phyloP scores from a whole-genome alignment of 805 yeast genomes.

The Lipomyces kockii region DNA sequence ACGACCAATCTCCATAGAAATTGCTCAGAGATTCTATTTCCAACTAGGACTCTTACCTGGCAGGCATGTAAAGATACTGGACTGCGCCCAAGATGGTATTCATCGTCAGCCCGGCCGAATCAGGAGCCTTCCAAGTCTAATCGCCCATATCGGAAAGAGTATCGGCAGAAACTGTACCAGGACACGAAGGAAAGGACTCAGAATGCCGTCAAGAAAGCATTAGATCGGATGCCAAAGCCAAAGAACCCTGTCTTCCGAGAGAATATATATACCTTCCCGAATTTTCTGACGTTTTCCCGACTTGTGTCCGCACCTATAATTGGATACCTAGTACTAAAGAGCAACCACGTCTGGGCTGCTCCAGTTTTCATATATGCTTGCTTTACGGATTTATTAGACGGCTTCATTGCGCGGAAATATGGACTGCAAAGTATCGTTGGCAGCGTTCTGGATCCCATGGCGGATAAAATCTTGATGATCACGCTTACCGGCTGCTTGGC shows the following conservation, averaged over 20 bases:
- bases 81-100: neutral
- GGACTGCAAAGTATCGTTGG: constrained; percentile 83
- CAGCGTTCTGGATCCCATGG: constrained; percentile 90
- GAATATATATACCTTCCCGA: constrained; percentile 82
- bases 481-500: constrained; percentile 80
- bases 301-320: constrained; percentile 82
- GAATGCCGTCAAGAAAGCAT: constrained; percentile 20
- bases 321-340: constrained; percentile 74
- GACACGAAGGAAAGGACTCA: constrained; percentile 21
- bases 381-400: constrained; percentile 89
- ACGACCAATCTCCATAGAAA: neutral
- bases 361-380: constrained; percentile 82
- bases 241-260: constrained; percentile 48
- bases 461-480: constrained; percentile 90
- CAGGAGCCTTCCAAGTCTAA: neutral
- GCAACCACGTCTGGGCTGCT: constrained; percentile 67
- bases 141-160: constrained; percentile 9
- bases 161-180: constrained; percentile 14
- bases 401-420: constrained; percentile 82
- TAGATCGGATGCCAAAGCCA: constrained; percentile 23
- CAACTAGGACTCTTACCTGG: neutral
- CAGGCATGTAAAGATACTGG: neutral
- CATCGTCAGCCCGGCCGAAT: neutral
- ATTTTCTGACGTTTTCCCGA: constrained; percentile 78
- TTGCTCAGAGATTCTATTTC: neutral